Evolutionary conservation across 2,329 filamentous ascomycete species (phyloP), one percentile per base, ranked within the genome.

Genomic region (Colletotrichum sp.): DNA sequence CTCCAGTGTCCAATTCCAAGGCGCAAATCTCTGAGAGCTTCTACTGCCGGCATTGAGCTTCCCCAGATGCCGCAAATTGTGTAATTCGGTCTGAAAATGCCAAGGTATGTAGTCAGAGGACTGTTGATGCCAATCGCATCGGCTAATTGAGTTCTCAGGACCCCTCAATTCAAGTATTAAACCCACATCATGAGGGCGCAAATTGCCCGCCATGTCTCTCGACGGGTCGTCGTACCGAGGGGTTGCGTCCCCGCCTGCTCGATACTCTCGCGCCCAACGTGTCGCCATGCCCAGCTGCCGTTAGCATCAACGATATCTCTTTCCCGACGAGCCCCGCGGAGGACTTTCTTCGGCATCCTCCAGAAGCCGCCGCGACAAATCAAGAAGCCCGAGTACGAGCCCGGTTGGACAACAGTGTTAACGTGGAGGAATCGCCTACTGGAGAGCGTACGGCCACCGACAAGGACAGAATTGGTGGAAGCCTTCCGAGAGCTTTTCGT

Each of bases 321-420:
- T 19, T 74, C 77, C 34, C 78, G 80, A 39, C 72, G 77, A 30
- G 74, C 59, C 16, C 81, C 80, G 29, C 78, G 80, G 39, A 80
- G 86, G 65, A 89, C 89, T 5, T 92, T 96, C 74, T 89, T 96
- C 80, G 89, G 89, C 30, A 86, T 95, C 63, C 90, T 94, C 79
- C 82, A 88, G 77, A 92, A 92, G 79, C 86, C 91, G 5, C 89
- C 92, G 22, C 88, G 91, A 75, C 86, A 90, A 72, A 84, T 92
- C 59, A 93, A 92, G 82, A 88, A 91, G 27, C 88, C 92, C 67
- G 89, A 92, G 79, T 87, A 93, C 76, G 94, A 92, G 80, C 94
- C 92, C 1, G 96, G 95, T 69, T 91, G 96, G 80, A 91, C 92
- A 78, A 90, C 90, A 19, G 91, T 98, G 86, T 90, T 94, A 80